Conservation (phyloP, 331 rosid species). For the Malus hybrid region DNA sequence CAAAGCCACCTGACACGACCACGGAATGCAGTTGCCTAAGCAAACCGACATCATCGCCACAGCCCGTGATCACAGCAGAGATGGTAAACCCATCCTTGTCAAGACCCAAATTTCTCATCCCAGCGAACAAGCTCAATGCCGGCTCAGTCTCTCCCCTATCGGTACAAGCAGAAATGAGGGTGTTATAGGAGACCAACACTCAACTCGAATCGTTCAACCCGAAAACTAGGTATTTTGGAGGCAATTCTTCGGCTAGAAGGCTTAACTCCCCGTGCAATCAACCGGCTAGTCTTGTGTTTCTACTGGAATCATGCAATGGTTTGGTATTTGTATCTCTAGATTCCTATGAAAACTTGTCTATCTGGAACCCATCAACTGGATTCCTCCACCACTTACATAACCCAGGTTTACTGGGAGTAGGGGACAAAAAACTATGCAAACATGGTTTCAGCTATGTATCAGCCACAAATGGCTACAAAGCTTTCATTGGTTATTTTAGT, state of each 20-base stretch:
- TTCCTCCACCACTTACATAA: neutral
- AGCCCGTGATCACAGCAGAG: constrained; percentile 47
- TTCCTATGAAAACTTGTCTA: neutral
- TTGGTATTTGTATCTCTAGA: neutral
- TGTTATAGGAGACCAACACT: constrained; percentile 50
- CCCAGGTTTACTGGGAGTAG: neutral
- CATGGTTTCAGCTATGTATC: neutral
- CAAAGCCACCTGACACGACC: constrained; percentile 43
- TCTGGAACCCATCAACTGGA: neutral
- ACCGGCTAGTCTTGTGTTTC: neutral
- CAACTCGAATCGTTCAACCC: too few relatives aligned
- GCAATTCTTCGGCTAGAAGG: neutral
- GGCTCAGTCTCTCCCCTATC: constrained; percentile 34
- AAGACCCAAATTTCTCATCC: constrained; percentile 34
- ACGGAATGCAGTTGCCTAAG: constrained; percentile 58
- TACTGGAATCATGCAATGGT: neutral
- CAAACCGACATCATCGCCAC: constrained; percentile 32
- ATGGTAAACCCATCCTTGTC: constrained; percentile 66
- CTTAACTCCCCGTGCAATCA: neutral
- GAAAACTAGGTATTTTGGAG: neutral
- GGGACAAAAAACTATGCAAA: neutral
- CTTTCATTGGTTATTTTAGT: neutral
- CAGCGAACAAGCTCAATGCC: constrained; percentile 35
- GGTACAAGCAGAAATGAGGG: constrained; percentile 62
- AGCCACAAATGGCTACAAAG: neutral